Percentiles rank a stretch among this genome's conserved stretches.
These are phyloP conservation scores for Cytospora paraplurivora DNA, from an alignment of 2,329 filamentous ascomycete species.

Conservation along the genomic window DNA sequence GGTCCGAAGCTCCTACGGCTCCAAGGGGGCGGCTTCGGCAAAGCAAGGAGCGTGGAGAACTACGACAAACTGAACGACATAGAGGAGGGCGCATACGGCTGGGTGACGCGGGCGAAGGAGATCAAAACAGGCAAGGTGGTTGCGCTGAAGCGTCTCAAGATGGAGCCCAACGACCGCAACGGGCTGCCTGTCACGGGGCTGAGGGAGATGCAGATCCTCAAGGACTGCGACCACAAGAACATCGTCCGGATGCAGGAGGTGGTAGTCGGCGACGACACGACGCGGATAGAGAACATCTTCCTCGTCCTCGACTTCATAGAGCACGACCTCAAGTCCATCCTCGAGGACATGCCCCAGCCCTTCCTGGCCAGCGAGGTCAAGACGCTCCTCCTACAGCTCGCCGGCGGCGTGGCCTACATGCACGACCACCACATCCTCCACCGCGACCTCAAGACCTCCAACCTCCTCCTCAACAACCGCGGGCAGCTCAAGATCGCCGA, in stretches of 20 bases:
- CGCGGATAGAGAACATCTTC: conserved; percentile 68
- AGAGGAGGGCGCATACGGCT: conserved; percentile 95
- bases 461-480: conserved; percentile 92
- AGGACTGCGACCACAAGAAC: conserved; percentile 78
- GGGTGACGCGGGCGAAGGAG: conserved; percentile 83
- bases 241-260: conserved; percentile 83
- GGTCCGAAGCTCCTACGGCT: conserved; percentile 69
- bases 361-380: conserved; percentile 94
- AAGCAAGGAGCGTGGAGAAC: conserved; percentile 76
- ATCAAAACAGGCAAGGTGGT: conserved; percentile 75
- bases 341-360: conserved; percentile 91
- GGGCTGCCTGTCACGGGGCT: conserved; percentile 91
- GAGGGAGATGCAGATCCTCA: conserved; percentile 89
- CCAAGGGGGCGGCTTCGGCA: conserved; percentile 64
- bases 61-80: conserved; percentile 96
- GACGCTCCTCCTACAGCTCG: conserved; percentile 81
- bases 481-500: conserved; percentile 95
- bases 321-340: conserved; percentile 91
- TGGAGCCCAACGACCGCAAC: conserved; percentile 71
- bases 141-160: conserved; percentile 90
- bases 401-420: conserved; percentile 78
- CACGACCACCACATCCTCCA: conserved; percentile 91
- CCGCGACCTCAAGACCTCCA: conserved; percentile 91
- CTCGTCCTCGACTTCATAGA: conserved; percentile 97
- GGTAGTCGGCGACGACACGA: conserved; percentile 69